These are phyloP conservation scores for Gnomoniopsis sp. DNA, from an alignment of 2,329 filamentous ascomycete species.

Conservation along the genomic window DNA sequence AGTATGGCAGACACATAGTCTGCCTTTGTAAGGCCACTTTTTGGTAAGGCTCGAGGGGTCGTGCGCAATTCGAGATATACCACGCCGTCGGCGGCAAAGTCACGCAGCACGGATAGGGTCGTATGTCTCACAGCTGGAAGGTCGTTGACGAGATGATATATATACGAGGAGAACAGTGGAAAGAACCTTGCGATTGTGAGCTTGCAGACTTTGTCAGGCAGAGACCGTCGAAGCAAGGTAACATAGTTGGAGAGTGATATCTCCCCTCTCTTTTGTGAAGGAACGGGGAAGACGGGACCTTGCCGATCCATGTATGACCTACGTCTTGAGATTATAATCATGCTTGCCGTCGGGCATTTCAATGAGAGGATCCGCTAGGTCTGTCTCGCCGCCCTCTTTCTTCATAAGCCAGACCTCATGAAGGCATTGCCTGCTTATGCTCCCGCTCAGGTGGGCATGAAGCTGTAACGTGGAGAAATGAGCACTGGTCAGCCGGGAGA, in stretches of 20 bases:
- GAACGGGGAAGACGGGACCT: background rate
- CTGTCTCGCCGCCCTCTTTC: constrained; percentile 47
- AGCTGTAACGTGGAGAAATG: constrained; percentile 45
- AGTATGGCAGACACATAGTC: constrained; percentile 67
- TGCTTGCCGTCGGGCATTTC: constrained; percentile 70
- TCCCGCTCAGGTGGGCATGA: constrained; percentile 77
- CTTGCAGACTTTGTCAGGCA: background rate
- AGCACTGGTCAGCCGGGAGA: background rate
- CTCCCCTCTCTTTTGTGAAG: background rate
- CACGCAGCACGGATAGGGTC: constrained; percentile 60
- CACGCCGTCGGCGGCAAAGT: constrained; percentile 69
- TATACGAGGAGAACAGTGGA: constrained; percentile 73
- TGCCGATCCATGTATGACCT: constrained; percentile 25
- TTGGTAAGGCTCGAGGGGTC: constrained; percentile 64
- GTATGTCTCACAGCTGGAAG: constrained; percentile 56
- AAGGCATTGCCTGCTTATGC: constrained; percentile 68
- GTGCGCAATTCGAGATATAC: constrained; percentile 78
- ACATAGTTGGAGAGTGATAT: background rate
- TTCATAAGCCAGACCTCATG: constrained; percentile 70
- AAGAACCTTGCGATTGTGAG: constrained; percentile 58
- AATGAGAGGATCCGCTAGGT: constrained; percentile 64
- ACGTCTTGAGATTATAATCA: constrained; percentile 68
- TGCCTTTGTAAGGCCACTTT: constrained; percentile 48
- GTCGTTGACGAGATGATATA: constrained; percentile 71
- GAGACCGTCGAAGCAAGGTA: background rate